Conservation (phyloP, 2,329 filamentous ascomycete genomes). For the Nemania sp. region DNA sequence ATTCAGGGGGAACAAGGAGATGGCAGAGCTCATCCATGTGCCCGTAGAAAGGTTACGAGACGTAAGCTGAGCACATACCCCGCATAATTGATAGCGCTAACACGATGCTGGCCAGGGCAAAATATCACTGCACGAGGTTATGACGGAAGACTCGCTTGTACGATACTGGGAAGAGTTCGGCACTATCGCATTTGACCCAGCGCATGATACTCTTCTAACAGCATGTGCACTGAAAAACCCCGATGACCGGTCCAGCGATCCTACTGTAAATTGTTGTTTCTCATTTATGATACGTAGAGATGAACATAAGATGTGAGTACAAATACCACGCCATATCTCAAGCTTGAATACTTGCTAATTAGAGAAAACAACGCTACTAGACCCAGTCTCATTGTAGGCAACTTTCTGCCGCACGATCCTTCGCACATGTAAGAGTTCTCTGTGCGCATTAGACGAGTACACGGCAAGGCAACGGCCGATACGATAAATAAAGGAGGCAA, state of each 20-base stretch:
- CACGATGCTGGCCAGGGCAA: slow-evolving; percentile 73
- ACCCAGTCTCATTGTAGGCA: slow-evolving; percentile 93
- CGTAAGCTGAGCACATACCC: slow-evolving; percentile 65
- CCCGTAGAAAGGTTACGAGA: slow-evolving; percentile 91
- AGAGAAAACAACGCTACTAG: slow-evolving; percentile 60
- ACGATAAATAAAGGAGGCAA: slow-evolving; percentile 3
- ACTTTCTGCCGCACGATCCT: slow-evolving; percentile 90
- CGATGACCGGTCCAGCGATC: slow-evolving; percentile 73
- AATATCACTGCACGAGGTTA: slow-evolving; percentile 93
- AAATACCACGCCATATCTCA: not conserved
- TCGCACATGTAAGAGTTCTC: slow-evolving; percentile 53
- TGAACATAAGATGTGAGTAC: slow-evolving; percentile 90
- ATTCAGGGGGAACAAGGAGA: slow-evolving; percentile 96
- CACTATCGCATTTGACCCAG: slow-evolving; percentile 93
- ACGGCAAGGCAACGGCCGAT: slow-evolving; percentile 13
- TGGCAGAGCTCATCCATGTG: slow-evolving; percentile 95
- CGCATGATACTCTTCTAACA: slow-evolving; percentile 94
- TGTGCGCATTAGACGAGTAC: slow-evolving; percentile 20
- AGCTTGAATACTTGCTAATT: slow-evolving; percentile 46
- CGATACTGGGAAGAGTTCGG: slow-evolving; percentile 99
- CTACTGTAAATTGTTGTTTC: slow-evolving; percentile 92
- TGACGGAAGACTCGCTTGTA: slow-evolving; percentile 93
- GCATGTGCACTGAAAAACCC: slow-evolving; percentile 92
- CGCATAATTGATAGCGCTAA: slow-evolving; percentile 16
- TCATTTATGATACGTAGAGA: slow-evolving; percentile 97